phyloP scores from a whole-genome alignment of 495 filamentous ascomycete species.

The Penicillium simplicissimum region DNA sequence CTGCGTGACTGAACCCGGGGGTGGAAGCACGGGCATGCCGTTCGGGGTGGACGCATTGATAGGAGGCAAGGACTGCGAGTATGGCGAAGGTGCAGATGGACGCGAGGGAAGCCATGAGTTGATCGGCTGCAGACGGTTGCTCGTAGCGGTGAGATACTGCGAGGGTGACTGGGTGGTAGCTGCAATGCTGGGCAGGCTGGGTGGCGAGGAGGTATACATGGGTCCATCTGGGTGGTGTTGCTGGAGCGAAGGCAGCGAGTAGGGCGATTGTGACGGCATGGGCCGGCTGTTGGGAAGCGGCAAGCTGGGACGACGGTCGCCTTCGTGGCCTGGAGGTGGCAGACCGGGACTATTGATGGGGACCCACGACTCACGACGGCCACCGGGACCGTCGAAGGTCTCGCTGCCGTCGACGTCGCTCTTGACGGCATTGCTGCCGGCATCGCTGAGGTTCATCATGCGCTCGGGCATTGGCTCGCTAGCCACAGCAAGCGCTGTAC shows the following conservation, averaged over 20 bases:
- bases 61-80: slow-evolving; percentile 44
- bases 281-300: slow-evolving; percentile 40
- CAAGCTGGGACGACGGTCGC: slow-evolving; percentile 48
- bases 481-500: slow-evolving; percentile 23
- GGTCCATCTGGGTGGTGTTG: slow-evolving; percentile 44
- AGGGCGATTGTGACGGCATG: slow-evolving; percentile 43
- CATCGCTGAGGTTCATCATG: slow-evolving; percentile 40
- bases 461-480: slow-evolving; percentile 33
- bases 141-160: slow-evolving; percentile 35
- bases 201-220: slow-evolving; percentile 39
- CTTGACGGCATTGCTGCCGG: slow-evolving; percentile 44
- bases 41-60: slow-evolving; percentile 39
- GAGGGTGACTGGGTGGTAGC: slow-evolving; percentile 35
- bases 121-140: slow-evolving; percentile 45
- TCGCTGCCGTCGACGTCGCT: slow-evolving; percentile 45
- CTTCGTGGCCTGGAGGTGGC: slow-evolving; percentile 38
- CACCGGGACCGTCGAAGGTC: slow-evolving; percentile 35
- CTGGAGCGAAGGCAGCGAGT: slow-evolving; percentile 44
- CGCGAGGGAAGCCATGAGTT: slow-evolving; percentile 43
- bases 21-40: slow-evolving; percentile 36
- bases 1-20: slow-evolving; percentile 35
- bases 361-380: slow-evolving; percentile 48
- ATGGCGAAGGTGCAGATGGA: slow-evolving; percentile 39
- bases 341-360: slow-evolving; percentile 46
- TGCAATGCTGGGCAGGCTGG: slow-evolving; percentile 39